A percentile compares a stretch with the other conserved stretches of the same genome.
These are phyloP conservation scores for Copromyces sp. DNA, from an alignment of 495 filamentous ascomycete species.

Conservation along the genomic window DNA sequence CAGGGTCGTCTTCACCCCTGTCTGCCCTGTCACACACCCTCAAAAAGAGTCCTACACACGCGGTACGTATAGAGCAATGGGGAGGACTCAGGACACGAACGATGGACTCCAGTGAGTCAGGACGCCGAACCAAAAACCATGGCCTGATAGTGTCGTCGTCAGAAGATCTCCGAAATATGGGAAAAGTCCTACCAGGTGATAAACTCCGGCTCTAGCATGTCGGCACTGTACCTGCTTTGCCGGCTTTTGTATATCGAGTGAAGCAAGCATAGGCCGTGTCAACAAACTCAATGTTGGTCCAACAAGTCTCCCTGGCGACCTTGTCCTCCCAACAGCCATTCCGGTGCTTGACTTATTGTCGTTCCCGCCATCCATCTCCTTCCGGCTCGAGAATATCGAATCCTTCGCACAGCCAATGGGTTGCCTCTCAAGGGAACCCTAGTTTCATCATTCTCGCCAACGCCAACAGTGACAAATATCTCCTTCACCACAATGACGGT, in stretches of 20 bases:
- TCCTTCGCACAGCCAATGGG: conserved; percentile 3
- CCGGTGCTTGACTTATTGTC: not conserved
- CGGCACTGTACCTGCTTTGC: not conserved
- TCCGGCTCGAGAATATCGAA: not conserved
- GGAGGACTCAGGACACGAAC: conserved; percentile 1
- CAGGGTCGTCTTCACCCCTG: not conserved
- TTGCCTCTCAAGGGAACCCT: conserved; percentile 1
- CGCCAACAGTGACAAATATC: not conserved
- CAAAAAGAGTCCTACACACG: not conserved
- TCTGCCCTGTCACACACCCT: not conserved
- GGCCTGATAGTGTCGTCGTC: not conserved
- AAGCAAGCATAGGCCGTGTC: not conserved
- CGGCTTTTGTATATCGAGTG: not conserved
- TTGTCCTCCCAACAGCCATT: not conserved
- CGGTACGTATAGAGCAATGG: not conserved
- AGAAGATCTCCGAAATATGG: not conserved
- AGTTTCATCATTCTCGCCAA: not conserved
- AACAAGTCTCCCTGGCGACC: not conserved
- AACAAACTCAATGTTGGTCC: not conserved
- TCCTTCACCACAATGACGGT: not conserved
- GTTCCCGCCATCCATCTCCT: not conserved
- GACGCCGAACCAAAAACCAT: not conserved
- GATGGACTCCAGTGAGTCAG: not conserved
- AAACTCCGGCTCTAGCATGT: not conserved
- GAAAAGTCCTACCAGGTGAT: not conserved